Conservation (phyloP, 805 yeast genomes). For the Metschnikowia matae region DNA sequence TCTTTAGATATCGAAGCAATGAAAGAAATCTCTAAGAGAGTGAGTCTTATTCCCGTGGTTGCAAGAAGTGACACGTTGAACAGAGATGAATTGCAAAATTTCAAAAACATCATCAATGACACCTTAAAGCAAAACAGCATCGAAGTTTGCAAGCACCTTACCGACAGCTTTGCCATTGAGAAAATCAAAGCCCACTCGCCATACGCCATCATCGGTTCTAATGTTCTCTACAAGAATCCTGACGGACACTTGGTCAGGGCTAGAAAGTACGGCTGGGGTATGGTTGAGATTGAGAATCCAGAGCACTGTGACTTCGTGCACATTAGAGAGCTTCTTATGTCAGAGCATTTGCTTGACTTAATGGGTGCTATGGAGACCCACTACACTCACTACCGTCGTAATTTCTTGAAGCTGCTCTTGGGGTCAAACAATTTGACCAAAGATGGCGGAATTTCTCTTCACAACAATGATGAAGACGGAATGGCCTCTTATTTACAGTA, state of each 20-base stretch:
- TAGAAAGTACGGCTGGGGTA: constrained; percentile 72
- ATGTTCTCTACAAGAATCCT: constrained; percentile 25
- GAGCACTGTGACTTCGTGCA: constrained; percentile 71
- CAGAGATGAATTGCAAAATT: constrained; percentile 46
- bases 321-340: constrained; percentile 61
- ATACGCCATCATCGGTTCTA: constrained; percentile 68
- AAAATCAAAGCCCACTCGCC: constrained; percentile 50
- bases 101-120: constrained; percentile 51
- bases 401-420: constrained; percentile 50
- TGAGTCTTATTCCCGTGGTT: constrained; percentile 77
- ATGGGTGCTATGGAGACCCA: constrained; percentile 72
- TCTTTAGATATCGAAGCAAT: constrained; percentile 70
- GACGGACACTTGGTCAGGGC: constrained; percentile 51
- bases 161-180: constrained; percentile 25
- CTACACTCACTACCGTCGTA: constrained; percentile 65
- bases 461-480: constrained; percentile 17
- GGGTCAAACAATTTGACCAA: constrained; percentile 14
- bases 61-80: constrained; percentile 78
- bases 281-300: constrained; percentile 75
- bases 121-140: constrained; percentile 53
- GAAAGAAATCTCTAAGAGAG: constrained; percentile 65
- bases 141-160: constrained; percentile 30
- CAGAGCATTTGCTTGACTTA: constrained; percentile 72
- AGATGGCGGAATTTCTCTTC: constrained; percentile 2
- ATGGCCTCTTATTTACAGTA: constrained; percentile 16